Base-by-base conservation (phyloP, 768 basidiomycete species). In the Solioccasus polychromus region DNA sequence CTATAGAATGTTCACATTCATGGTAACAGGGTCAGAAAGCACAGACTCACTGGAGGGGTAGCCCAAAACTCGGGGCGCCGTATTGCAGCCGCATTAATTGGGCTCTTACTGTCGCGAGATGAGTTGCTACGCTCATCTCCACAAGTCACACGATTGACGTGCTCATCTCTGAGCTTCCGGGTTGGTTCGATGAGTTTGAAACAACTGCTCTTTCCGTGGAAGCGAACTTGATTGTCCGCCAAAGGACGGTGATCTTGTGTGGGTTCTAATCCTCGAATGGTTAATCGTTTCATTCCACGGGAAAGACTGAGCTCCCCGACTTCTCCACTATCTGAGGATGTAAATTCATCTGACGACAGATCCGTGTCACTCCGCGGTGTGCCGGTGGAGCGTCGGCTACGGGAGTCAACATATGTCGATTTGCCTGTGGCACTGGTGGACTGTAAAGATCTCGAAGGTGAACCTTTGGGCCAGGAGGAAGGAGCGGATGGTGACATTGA, bases 141-240 rank as follows among this genome's bases (percentile, higher is more conserved):
- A 10, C 58, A 48, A 4, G 47, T 55, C 14, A 64, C 48, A 14
- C 76, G 74, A 39, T 70, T 65, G 45, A 78, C 57, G 35, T 78
- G 77, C 58, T 76, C 66, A 44, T 77, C 69, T 51, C 75, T 79
- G 46, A 80, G 71, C 54, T 74, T 74, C 29, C 78, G 66, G 0
- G 79, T 76, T 1, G 72, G 68, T 35, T 76, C 77, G 18, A 84
- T 73, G 11, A 84, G 73, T 23, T 74, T 71, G 28, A 77, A 72
- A 12, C 70, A 70, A 53, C 79, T 82, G 57, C 79, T 83, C 53
- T 79, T 76, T 14, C 82, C 83, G 55, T 83, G 80, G 53, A 81
- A 85, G 22, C 82, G 61, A 39, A 73, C 69, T 47, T 71, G 66
- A 47, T 71, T 72, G 47, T 74, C 70, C 11, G 61, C 57, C 6